Evolutionary conservation across 2,329 filamentous ascomycete species (phyloP).

Genomic region (Pseudogymnoascus sp.): DNA sequence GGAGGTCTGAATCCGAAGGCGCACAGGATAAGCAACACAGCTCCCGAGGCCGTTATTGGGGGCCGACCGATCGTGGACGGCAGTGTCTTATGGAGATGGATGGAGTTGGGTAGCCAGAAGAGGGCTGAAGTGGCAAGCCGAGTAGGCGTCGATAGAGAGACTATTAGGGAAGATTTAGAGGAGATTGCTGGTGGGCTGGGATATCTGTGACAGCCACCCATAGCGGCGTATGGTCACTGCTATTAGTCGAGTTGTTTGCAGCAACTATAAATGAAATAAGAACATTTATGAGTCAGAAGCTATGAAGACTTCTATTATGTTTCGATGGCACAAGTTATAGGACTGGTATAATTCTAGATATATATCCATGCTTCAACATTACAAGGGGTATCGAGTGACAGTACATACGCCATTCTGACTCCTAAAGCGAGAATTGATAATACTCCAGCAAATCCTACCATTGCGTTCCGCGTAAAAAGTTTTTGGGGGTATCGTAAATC

Average conservation of each 20-base stretch:
- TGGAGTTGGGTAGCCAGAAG: constrained; percentile 60
- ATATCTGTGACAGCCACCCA: constrained; percentile 38
- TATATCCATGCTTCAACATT: not conserved
- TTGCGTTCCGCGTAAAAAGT: not conserved
- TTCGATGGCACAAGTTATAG: not conserved
- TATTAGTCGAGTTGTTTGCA: not conserved
- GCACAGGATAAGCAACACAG: constrained; percentile 59
- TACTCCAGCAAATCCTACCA: not conserved
- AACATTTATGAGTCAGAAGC: not conserved
- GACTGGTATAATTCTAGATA: constrained; percentile 2
- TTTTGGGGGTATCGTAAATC: not conserved
- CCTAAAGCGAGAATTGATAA: not conserved
- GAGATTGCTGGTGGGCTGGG: constrained; percentile 53
- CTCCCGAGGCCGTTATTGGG: constrained; percentile 34
- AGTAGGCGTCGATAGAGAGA: constrained; percentile 61
- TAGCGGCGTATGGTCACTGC: not conserved
- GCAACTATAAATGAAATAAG: not conserved
- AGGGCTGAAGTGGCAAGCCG: constrained; percentile 66
- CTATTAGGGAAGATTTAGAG: constrained; percentile 64
- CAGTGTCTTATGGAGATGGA: constrained; percentile 64
- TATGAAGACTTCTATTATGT: not conserved
- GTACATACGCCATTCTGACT: not conserved
- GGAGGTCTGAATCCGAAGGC: constrained; percentile 78
- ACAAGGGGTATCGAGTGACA: not conserved
- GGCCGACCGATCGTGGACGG: constrained; percentile 60